A percentile compares a stretch with the other conserved stretches of the same genome.
phyloP scores from a whole-genome alignment of 371 early-diverging fungal genomes.

The Rhizopus stolonifer region DNA sequence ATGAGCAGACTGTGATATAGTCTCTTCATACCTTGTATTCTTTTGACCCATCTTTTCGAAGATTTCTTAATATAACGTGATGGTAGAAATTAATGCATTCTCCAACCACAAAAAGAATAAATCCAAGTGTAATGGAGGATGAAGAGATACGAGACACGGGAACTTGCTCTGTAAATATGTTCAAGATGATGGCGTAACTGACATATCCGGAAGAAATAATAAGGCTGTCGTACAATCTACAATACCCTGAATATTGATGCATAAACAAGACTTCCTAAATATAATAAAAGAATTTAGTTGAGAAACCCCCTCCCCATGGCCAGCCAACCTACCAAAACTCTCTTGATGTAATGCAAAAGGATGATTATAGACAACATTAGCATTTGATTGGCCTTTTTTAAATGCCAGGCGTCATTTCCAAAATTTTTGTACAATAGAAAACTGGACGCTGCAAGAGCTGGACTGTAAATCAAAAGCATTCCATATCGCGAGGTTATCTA shows the following conservation, averaged over 20 bases:
- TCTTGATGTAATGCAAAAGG: slow-evolving; percentile 31
- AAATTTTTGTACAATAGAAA: too few relatives aligned
- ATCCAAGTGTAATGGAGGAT: slow-evolving; percentile 4
- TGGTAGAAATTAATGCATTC: slow-evolving; percentile 36
- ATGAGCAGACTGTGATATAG: neutral
- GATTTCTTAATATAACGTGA: slow-evolving; percentile 27
- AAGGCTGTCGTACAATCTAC: slow-evolving; percentile 12
- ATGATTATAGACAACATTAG: slow-evolving; percentile 4
- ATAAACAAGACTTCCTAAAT: slow-evolving; percentile 35
- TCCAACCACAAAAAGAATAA: slow-evolving; percentile 23
- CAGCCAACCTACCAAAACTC: slow-evolving; percentile 27
- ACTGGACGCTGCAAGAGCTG: too few relatives aligned
- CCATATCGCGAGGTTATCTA: too few relatives aligned
- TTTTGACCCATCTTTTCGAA: slow-evolving; percentile 23
- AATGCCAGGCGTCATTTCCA: too few relatives aligned
- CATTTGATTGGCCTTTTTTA: neutral
- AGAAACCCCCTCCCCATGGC: too few relatives aligned
- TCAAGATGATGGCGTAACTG: slow-evolving; percentile 3
- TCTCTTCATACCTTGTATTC: slow-evolving; percentile 32
- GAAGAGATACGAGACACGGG: neutral
- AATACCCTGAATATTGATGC: slow-evolving; percentile 38
- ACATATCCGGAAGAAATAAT: slow-evolving; percentile 29
- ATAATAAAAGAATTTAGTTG: neutral
- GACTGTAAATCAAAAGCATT: too few relatives aligned
- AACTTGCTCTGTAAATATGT: slow-evolving; percentile 15